Base-by-base conservation (phyloP, 257 asterid genomes). In the Sherardia arvensis region DNA sequence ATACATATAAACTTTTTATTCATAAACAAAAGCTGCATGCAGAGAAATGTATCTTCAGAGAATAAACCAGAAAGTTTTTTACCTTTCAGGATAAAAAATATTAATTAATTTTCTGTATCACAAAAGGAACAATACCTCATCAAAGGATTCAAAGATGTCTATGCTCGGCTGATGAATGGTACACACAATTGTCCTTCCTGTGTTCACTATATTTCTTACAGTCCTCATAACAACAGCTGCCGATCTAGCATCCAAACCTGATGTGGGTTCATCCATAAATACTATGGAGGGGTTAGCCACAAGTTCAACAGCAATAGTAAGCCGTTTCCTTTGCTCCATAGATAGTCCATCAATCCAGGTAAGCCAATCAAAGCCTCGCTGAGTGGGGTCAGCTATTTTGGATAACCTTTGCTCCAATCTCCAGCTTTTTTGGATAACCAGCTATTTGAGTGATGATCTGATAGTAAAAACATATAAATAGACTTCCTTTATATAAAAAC, bases 161-260 rank as follows among this genome's bases (percentile, higher is more conserved):
- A n/a, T n/a, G n/a, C n/a, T n/a, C n/a, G n/a, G n/a, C n/a, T n/a
- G n/a, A n/a, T n/a, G n/a, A n/a, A n/a, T n/a, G n/a, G n/a, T n/a
- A n/a, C n/a, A n/a, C n/a, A n/a, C n/a, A n/a, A n/a, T n/a, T n/a
- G n/a, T n/a, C n/a, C n/a, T n/a, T n/a, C n/a, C n/a, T n/a, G n/a
- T n/a, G n/a, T n/a, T n/a, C n/a, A n/a, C n/a, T n/a, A n/a, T n/a
- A n/a, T n/a, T n/a, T n/a, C n/a, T n/a, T n/a, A n/a, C n/a, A 28
- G 97, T 90, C 80, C 97, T 82, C 97, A 90, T 90, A 77, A 91
- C 97, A 69, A 91, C 87, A 65, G 97, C 97, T 28, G 97, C 97
- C 70, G 97, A 75, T 76, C 97, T 85, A 49, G 97, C 97, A 73
- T 91, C 97, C 84, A 91, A 81, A 38, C 97, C 97, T 53, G 97